A percentile compares a stretch with the other conserved stretches of the same genome.
phyloP scores from a whole-genome alignment of 2,329 filamentous ascomycete species.

The Monosporascus sp. region DNA sequence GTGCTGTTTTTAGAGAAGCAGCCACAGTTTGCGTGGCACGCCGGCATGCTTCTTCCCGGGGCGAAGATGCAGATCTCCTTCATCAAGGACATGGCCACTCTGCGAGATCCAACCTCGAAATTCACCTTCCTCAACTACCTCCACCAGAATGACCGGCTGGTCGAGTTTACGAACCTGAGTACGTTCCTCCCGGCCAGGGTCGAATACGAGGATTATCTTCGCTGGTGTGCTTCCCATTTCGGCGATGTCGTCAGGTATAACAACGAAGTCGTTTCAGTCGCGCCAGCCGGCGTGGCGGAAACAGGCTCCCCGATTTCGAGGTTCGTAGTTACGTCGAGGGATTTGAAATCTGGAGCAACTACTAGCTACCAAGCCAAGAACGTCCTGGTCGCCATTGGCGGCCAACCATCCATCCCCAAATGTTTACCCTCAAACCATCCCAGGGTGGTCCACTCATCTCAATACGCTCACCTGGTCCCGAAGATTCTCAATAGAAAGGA shows the following conservation, averaged over 20 bases:
- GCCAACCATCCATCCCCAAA: slow-evolving; percentile 63
- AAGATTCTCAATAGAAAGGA: slow-evolving; percentile 51
- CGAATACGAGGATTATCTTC: slow-evolving; percentile 94
- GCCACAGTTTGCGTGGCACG: slow-evolving; percentile 79
- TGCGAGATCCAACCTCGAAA: slow-evolving; percentile 79
- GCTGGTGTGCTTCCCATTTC: slow-evolving; percentile 85
- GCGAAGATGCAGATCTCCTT: slow-evolving; percentile 98
- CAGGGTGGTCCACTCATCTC: slow-evolving; percentile 80
- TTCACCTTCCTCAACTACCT: slow-evolving; percentile 98
- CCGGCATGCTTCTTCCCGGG: slow-evolving; percentile 88
- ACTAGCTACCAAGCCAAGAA: slow-evolving; percentile 55
- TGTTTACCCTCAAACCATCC: slow-evolving; percentile 64
- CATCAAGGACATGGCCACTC: slow-evolving; percentile 88
- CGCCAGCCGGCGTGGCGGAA: slow-evolving; percentile 48
- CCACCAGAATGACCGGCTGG: slow-evolving; percentile 70
- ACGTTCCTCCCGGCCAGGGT: slow-evolving; percentile 82
- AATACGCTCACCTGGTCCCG: slow-evolving; percentile 65
- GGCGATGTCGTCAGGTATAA: slow-evolving; percentile 67
- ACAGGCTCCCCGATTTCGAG: slow-evolving; percentile 47
- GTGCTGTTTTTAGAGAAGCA: slow-evolving; percentile 88
- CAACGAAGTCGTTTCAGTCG: slow-evolving; percentile 69
- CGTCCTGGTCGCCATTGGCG: slow-evolving; percentile 55
- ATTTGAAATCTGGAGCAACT: slow-evolving; percentile 50
- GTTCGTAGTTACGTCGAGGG: slow-evolving; percentile 63
- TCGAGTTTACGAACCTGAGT: slow-evolving; percentile 84